A percentile compares a stretch with the other conserved stretches of the same genome.
phyloP scores from a whole-genome alignment of 1,284 basidiomycete genomes.

The Pseudozyma sp. region DNA sequence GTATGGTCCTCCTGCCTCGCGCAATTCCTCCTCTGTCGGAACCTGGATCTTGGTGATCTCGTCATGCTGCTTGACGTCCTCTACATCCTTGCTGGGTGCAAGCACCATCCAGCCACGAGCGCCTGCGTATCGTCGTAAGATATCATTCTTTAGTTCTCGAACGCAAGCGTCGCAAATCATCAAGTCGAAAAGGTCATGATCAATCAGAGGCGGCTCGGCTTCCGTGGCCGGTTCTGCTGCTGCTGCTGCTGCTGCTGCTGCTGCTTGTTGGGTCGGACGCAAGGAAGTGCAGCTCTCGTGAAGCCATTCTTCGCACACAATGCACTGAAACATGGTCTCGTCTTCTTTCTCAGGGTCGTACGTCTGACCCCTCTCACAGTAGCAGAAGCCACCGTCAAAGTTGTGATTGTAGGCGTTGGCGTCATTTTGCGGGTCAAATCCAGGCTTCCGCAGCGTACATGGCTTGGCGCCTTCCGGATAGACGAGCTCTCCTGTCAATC shows the following conservation, averaged over 20 bases:
- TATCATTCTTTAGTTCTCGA: constrained; percentile 31
- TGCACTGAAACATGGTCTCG: constrained; percentile 70
- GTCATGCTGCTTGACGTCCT: constrained; percentile 22
- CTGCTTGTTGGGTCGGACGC: constrained; percentile 10
- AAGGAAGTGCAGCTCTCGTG: constrained; percentile 68
- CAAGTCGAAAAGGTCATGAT: constrained; percentile 60
- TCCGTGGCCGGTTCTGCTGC: constrained; percentile 10
- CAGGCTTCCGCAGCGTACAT: constrained; percentile 51
- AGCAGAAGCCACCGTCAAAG: constrained; percentile 70
- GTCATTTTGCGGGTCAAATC: constrained; percentile 61
- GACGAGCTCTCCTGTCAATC: constrained; percentile 25
- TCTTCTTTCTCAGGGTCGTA: constrained; percentile 70
- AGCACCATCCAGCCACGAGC: constrained; percentile 54
- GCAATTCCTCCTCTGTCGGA: constrained; percentile 37
- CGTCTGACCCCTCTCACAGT: constrained; percentile 65
- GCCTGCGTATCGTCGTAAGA: constrained; percentile 58
- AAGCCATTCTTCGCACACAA: constrained; percentile 70
- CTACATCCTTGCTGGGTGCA: constrained; percentile 23
- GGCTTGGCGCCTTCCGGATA: constrained; percentile 46
- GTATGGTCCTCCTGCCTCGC: constrained; percentile 21
- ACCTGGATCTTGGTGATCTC: constrained; percentile 35
- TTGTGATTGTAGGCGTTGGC: constrained; percentile 67
- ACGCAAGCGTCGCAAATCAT: constrained; percentile 66
- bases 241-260: not conserved
- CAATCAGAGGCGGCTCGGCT: constrained; percentile 44